phyloP scores from a whole-genome alignment of 2,329 filamentous ascomycete genomes.

The Verruconis gallopava region DNA sequence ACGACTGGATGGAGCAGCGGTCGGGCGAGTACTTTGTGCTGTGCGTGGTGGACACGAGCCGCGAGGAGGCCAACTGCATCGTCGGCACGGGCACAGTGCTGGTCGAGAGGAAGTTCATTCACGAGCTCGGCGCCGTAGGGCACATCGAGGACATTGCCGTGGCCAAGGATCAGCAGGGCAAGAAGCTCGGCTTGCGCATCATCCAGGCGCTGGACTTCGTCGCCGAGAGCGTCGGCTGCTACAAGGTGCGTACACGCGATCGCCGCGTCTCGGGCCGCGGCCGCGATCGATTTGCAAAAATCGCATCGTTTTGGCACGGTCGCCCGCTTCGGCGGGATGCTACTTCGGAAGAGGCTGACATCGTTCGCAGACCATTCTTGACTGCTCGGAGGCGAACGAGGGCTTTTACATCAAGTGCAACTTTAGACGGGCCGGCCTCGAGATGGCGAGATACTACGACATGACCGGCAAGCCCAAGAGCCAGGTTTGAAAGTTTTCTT shows the following conservation, averaged over 20 bases:
- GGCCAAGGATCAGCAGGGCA: slow-evolving; percentile 87
- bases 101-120: slow-evolving; percentile 89
- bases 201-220: slow-evolving; percentile 89
- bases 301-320: too few species aligned
- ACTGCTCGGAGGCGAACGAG: slow-evolving; percentile 92
- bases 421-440: slow-evolving; percentile 77
- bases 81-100: slow-evolving; percentile 87
- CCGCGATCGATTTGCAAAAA: neutral
- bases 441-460: slow-evolving; percentile 89
- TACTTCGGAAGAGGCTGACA: neutral
- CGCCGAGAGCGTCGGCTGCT: slow-evolving; percentile 79
- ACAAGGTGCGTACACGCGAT: slow-evolving; percentile 56
- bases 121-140: slow-evolving; percentile 69
- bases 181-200: slow-evolving; percentile 84
- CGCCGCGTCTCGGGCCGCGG: neutral
- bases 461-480: neutral
- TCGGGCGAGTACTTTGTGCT: slow-evolving; percentile 75
- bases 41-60: slow-evolving; percentile 62
- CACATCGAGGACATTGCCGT: slow-evolving; percentile 98
- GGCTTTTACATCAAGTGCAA: slow-evolving; percentile 98
- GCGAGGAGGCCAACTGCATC: slow-evolving; percentile 38
- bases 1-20: slow-evolving; percentile 64
- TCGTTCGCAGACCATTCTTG: slow-evolving; percentile 61
- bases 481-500: too few species aligned
- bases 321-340: neutral